A percentile compares a stretch with the other conserved stretches of the same genome.
Conservation (phyloP, 495 filamentous ascomycete species). For the Choiromyces venosus region DNA sequence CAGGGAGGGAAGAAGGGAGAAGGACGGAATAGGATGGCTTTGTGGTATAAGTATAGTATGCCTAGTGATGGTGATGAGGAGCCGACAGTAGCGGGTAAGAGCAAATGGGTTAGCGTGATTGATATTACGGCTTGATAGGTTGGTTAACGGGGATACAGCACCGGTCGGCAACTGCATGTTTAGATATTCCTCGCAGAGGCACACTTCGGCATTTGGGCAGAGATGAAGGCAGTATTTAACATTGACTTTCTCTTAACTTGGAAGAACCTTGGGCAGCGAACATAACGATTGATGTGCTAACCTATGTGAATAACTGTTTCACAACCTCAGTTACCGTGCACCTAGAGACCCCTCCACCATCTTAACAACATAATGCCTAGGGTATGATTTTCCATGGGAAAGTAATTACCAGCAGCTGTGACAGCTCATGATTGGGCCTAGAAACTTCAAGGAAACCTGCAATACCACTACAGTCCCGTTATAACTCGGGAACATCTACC, state of each 20-base stretch:
- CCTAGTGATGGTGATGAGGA: background rate
- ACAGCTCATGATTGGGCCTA: background rate
- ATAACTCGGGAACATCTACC: background rate
- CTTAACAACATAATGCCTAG: background rate
- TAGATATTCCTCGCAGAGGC: background rate
- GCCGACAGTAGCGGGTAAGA: background rate
- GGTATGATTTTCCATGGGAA: background rate
- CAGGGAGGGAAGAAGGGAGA: background rate
- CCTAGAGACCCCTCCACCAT: background rate
- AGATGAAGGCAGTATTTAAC: background rate
- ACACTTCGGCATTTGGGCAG: background rate
- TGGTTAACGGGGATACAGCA: background rate
- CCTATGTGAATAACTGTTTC: background rate
- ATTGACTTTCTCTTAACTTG: background rate
- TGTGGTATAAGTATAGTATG: too few relatives aligned
- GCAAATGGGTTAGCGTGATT: background rate
- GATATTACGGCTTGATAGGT: background rate
- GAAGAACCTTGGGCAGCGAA: background rate
- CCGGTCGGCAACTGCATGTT: background rate
- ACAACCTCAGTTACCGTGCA: background rate
- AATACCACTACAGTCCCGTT: background rate
- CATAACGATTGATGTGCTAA: background rate
- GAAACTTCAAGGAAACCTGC: background rate
- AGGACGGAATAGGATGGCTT: background rate
- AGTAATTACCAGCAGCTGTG: too few relatives aligned